Evolutionary conservation across 495 filamentous ascomycete genomes (phyloP).

Genomic region (Aspergillus coremiiformis): DNA sequence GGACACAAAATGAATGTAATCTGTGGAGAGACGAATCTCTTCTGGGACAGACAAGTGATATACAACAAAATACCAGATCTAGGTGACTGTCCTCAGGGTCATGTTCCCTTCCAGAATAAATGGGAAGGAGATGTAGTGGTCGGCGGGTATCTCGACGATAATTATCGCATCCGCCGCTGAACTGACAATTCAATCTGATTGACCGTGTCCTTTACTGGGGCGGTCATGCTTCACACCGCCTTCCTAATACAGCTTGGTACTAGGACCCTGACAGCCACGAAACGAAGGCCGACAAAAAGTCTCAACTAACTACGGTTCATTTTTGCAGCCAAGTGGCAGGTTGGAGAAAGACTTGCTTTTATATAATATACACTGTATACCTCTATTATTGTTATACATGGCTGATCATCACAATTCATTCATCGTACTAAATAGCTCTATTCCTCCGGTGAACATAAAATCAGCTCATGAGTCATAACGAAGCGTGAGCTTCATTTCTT

Average conservation of each 20-base stretch:
- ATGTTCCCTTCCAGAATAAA: conserved; percentile 19
- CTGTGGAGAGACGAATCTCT: background rate
- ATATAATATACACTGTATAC: background rate
- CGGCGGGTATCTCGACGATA: conserved; percentile 13
- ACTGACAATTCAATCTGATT: conserved; percentile 15
- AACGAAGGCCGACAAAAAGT: no score
- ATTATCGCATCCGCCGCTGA: conserved; percentile 15
- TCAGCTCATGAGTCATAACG: background rate
- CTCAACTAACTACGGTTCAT: no score
- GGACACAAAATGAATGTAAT: no score
- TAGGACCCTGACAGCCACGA: no score
- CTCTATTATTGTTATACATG: background rate
- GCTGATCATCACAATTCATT: background rate
- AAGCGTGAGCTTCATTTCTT: background rate
- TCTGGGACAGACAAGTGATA: background rate
- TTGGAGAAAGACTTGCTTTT: background rate
- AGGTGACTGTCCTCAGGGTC: conserved; percentile 12
- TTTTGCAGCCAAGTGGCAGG: background rate
- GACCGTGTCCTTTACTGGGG: conserved; percentile 28
- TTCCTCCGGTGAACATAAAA: background rate
- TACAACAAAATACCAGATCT: background rate
- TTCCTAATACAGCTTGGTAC: conserved; percentile 1
- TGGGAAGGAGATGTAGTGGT: no score
- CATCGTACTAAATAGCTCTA: background rate
- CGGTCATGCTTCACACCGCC: conserved; percentile 17